These are phyloP conservation scores for Aspergillus incahuasiensis DNA, from an alignment of 495 filamentous ascomycete genomes.

Conservation along the genomic window DNA sequence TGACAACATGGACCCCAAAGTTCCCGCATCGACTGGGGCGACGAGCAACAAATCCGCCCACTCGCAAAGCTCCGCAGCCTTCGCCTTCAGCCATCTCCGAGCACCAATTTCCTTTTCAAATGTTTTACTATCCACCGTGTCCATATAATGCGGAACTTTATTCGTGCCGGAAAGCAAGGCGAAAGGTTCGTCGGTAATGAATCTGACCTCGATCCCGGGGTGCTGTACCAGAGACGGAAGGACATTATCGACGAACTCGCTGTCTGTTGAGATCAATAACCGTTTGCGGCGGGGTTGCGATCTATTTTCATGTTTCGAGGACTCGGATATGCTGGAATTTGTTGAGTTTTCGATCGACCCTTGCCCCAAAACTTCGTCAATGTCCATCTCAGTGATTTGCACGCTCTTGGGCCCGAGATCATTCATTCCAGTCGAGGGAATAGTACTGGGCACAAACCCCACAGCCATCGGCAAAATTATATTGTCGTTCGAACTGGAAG, in stretches of 20 bases:
- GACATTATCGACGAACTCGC: conserved; percentile 39
- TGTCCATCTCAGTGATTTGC: conserved; percentile 29
- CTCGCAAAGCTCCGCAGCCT: conserved; percentile 68
- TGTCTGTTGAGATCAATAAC: conserved; percentile 42
- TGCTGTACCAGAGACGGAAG: conserved; percentile 38
- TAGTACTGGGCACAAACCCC: conserved; percentile 16
- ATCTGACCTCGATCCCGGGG: conserved; percentile 38
- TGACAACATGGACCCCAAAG: conserved; percentile 75
- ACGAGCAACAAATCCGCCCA: conserved; percentile 86
- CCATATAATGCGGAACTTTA: conserved; percentile 46
- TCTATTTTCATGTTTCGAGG: conserved; percentile 7
- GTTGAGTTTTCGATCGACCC: neutral
- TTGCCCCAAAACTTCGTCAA: conserved; percentile 24
- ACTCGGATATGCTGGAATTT: neutral
- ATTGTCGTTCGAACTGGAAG: neutral
- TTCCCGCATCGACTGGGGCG: conserved; percentile 78
- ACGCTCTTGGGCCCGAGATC: conserved; percentile 14
- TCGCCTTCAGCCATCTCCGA: conserved; percentile 44
- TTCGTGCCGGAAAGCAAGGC: conserved; percentile 40
- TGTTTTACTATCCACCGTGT: conserved; percentile 42
- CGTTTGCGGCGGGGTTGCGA: conserved; percentile 31
- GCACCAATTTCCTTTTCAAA: conserved; percentile 45
- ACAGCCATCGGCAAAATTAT: conserved; percentile 23
- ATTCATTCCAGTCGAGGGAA: conserved; percentile 3
- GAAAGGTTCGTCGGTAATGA: conserved; percentile 46